Conservation (phyloP, 2,329 filamentous ascomycete genomes). For the Setomelanomma holmii region DNA sequence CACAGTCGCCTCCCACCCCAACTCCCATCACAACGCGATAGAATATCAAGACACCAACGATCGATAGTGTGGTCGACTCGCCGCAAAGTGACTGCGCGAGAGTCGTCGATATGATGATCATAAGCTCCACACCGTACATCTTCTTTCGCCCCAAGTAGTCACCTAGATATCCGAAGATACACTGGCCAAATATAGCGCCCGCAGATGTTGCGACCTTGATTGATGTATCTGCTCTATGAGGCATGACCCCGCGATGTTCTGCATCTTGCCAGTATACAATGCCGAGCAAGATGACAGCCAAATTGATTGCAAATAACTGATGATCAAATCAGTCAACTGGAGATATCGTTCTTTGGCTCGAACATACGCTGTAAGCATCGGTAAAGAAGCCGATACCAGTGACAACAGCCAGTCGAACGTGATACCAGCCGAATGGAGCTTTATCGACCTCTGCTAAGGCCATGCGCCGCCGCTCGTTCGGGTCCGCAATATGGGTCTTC, state of each 20-base stretch:
- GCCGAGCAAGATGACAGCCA: constrained; percentile 70
- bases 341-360: too few relatives aligned
- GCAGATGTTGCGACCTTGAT: constrained; percentile 87
- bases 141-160: constrained; percentile 79
- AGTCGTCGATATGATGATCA: constrained; percentile 50
- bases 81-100: constrained; percentile 48
- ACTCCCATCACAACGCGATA: constrained; percentile 51
- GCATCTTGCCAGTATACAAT: constrained; percentile 73
- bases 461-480: constrained; percentile 46
- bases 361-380: constrained; percentile 68
- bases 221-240: constrained; percentile 73
- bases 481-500: constrained; percentile 41
- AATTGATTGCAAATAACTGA: constrained; percentile 65
- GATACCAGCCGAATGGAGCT: constrained; percentile 63
- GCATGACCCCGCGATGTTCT: constrained; percentile 60
- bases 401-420: constrained; percentile 77
- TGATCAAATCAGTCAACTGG: constrained; percentile 9
- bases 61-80: constrained; percentile 42
- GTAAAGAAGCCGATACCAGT: constrained; percentile 90
- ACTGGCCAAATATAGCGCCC: constrained; percentile 82
- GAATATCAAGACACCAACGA: constrained; percentile 50
- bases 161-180: constrained; percentile 72
- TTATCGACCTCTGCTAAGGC: constrained; percentile 47
- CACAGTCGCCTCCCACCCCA: constrained; percentile 40
- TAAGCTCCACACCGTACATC: constrained; percentile 73